These are phyloP conservation scores for Solanum virginianum DNA, from an alignment of 257 asterid species.

Conservation along the genomic window DNA sequence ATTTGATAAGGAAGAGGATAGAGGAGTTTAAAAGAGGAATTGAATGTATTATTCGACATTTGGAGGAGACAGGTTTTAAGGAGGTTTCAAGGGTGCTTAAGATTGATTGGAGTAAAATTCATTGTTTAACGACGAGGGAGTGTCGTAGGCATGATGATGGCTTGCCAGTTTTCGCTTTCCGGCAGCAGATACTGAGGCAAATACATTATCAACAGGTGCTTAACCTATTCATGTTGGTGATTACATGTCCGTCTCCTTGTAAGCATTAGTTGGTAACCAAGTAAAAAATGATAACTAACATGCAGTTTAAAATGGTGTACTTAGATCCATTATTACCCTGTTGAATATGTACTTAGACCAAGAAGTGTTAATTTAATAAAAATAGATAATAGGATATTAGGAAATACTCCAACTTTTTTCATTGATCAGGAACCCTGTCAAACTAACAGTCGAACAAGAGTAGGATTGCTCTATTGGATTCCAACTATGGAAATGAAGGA, in stretches of 20 bases:
- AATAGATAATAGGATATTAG: background rate
- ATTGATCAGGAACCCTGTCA: background rate
- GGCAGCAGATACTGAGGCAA: constrained; percentile 34
- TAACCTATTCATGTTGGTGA: background rate
- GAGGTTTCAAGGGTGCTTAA: constrained; percentile 16
- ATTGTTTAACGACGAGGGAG: constrained; percentile 59
- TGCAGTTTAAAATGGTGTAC: background rate
- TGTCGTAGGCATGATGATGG: constrained; percentile 71
- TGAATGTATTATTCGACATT: constrained; percentile 25
- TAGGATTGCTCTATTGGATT: background rate
- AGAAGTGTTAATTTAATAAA: background rate
- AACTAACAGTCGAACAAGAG: background rate
- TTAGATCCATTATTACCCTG: background rate
- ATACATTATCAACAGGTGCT: constrained; percentile 59
- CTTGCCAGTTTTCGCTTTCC: constrained; percentile 58
- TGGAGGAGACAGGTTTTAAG: constrained; percentile 26
- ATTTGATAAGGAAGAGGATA: constrained; percentile 13
- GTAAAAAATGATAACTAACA: background rate
- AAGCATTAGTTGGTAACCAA: background rate
- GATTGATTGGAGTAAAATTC: constrained; percentile 49
- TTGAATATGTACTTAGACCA: background rate
- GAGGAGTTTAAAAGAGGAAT: constrained; percentile 49
- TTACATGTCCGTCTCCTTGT: background rate
- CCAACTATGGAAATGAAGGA: background rate
- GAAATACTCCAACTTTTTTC: background rate